Conservation (phyloP, 2,329 filamentous ascomycete genomes). For the Paracoccidioides lutzii region DNA sequence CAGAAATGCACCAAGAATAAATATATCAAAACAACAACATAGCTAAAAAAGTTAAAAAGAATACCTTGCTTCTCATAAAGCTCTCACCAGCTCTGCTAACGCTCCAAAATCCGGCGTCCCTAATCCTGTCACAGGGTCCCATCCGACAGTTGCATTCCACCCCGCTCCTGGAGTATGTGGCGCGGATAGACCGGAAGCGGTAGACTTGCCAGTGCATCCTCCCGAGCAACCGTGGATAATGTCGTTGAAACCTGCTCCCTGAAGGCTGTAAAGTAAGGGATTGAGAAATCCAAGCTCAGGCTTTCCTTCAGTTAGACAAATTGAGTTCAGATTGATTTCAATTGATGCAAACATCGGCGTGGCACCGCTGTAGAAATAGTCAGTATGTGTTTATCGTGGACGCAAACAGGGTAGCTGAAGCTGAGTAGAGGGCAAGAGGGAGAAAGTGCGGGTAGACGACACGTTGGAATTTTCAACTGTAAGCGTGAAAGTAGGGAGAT, state of each 20-base stretch:
- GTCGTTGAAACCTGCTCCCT: constrained; percentile 35
- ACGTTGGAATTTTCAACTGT: neutral
- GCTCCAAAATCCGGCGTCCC: constrained; percentile 20
- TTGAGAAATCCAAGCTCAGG: constrained; percentile 47
- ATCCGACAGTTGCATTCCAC: constrained; percentile 39
- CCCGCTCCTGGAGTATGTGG: constrained; percentile 33
- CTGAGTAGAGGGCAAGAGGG: neutral
- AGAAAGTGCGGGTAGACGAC: constrained; percentile 2
- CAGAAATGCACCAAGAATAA: neutral
- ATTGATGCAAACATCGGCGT: constrained; percentile 52
- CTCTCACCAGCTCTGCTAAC: neutral
- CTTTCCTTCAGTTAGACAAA: constrained; percentile 43
- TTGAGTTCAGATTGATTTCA: constrained; percentile 52
- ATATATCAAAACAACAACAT: neutral
- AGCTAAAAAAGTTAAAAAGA: neutral
- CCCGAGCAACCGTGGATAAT: constrained; percentile 35
- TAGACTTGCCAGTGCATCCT: constrained; percentile 32
- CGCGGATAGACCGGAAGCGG: constrained; percentile 25
- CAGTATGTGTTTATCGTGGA: constrained; percentile 10
- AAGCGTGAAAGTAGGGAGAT: neutral
- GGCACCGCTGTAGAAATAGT: constrained; percentile 34
- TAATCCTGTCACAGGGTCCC: constrained; percentile 40
- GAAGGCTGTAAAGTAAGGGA: constrained; percentile 45
- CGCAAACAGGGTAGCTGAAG: too few relatives aligned
- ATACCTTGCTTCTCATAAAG: neutral